A percentile compares a stretch with the other conserved stretches of the same genome.
phyloP scores from a whole-genome alignment of 2,329 filamentous ascomycete species.

The Domatiomyces globalis region DNA sequence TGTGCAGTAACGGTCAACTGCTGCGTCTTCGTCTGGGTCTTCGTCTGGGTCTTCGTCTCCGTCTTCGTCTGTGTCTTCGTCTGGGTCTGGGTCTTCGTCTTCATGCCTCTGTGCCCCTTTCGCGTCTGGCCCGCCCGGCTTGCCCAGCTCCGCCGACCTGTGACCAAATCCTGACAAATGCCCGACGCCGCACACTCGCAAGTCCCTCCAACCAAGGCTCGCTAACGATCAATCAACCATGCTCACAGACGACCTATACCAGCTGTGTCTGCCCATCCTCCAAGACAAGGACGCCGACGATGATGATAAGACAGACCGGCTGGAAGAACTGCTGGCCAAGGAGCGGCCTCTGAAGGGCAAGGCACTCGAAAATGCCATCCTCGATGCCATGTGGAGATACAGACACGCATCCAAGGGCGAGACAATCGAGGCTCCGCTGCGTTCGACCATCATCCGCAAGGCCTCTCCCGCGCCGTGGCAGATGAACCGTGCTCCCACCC shows the following conservation, averaged over 20 bases:
- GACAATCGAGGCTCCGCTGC: slow-evolving; percentile 68
- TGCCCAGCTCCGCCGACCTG: no score
- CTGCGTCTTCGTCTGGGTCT: no score
- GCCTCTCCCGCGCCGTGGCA: slow-evolving; percentile 92
- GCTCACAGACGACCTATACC: slow-evolving; percentile 86
- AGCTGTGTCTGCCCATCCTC: slow-evolving; percentile 77
- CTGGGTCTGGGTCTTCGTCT: no score
- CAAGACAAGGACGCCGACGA: slow-evolving; percentile 72
- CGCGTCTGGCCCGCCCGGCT: no score
- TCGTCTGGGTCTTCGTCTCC: no score
- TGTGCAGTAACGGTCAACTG: no score
- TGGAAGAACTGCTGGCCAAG: slow-evolving; percentile 71
- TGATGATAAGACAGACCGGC: slow-evolving; percentile 84
- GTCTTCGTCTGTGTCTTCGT: no score
- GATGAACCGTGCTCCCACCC: slow-evolving; percentile 57
- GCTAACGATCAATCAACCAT: slow-evolving; percentile 34
- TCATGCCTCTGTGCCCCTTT: no score
- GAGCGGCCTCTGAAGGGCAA: slow-evolving; percentile 62
- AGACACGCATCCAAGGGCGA: slow-evolving; percentile 36
- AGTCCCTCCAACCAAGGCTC: neutral
- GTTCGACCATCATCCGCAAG: slow-evolving; percentile 77
- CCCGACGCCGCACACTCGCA: no score
- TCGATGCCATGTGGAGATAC: slow-evolving; percentile 70
- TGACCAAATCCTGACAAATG: no score
- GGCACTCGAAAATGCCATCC: slow-evolving; percentile 72